Evolutionary conservation across 768 basidiomycete species (phyloP), one percentile per base, ranked within the genome.

Genomic region (Clavaria fumosa): DNA sequence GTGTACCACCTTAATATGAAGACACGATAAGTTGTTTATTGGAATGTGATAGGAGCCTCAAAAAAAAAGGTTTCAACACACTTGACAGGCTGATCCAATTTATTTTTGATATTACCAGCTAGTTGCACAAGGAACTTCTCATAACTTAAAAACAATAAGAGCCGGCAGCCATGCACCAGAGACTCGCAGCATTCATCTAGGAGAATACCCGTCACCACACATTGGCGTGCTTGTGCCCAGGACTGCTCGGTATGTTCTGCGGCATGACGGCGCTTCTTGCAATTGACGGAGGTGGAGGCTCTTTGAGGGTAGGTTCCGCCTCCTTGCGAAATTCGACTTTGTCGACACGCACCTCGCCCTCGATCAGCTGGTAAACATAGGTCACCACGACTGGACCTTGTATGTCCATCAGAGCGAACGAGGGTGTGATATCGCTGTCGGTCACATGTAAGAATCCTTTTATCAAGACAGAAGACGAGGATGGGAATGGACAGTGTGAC

Each of bases 381-480:
- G 93, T 97, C 19, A 95, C 90, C 23, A 99, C 84, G 6, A 93
- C 88, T 2, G 86, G 75, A 4, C 95, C 95, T 59, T 99, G 95
- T 23, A 99, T 79, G 53, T 97, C 95, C 81, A 99, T 88, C 31
- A 97, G 61, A 1, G 95, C 95, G 51, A 99, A 99, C 2, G 88
- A 90, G 0, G 95, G 93, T 2, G 72, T 88, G 2, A 82, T 77
- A 20, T 88, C 86, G 3, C 88, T 90, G 48, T 5, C 27, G 3
- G 14, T 22, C n/a, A 43, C 33, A 45, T 45, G 39, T 41, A 33
- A 40, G 48, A 49, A 40, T 22, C 22, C 12, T 34, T 31, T 28
- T 19, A 41, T 17, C 38, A 31, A 7, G n/a, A 27, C 28, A 15
- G 20, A 19, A 37, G 31, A 17, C 22, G 15, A 17, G 24, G 7